Conservation (phyloP, 2,329 filamentous ascomycete species). For the Remersonia thermophila region DNA sequence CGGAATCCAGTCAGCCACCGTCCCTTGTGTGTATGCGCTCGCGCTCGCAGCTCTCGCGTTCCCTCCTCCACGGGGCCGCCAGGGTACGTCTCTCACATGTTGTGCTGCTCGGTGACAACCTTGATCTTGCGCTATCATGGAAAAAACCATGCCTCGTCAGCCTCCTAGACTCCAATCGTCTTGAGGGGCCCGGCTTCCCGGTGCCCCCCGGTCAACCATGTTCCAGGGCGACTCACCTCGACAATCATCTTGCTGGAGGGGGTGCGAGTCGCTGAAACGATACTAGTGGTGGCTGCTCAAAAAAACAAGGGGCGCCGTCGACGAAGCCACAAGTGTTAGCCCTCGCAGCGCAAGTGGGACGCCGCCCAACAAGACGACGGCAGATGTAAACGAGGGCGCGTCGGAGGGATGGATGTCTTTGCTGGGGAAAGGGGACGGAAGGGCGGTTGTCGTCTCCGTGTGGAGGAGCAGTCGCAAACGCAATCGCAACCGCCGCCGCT, state of each 20-base stretch:
- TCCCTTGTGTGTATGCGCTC: not conserved
- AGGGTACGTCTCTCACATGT: slow-evolving; percentile 47
- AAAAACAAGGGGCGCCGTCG: too few species aligned
- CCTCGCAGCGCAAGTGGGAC: too few species aligned
- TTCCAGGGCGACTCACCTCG: slow-evolving; percentile 19
- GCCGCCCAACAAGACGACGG: too few species aligned
- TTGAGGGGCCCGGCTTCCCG: not conserved
- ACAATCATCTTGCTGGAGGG: slow-evolving; percentile 24
- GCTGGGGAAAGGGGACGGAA: too few species aligned
- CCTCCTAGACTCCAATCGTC: slow-evolving; percentile 28
- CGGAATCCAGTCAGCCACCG: slow-evolving; percentile 12
- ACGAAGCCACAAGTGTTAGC: too few species aligned
- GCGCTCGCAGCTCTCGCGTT: not conserved
- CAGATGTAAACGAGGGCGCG: too few species aligned
- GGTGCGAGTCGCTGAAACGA: not conserved
- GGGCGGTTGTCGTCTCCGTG: too few species aligned
- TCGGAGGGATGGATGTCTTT: too few species aligned
- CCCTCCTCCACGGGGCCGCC: too few species aligned
- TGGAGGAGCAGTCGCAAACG: too few species aligned
- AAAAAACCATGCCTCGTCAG: slow-evolving; percentile 3
- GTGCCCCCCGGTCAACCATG: too few species aligned
- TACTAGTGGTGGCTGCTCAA: not conserved
- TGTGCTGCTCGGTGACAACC: slow-evolving; percentile 82
- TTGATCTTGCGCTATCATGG: slow-evolving; percentile 70
- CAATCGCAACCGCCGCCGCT: too few species aligned